phyloP scores from a whole-genome alignment of 1,139 yeast species.

The Geotrichum armillariae region DNA sequence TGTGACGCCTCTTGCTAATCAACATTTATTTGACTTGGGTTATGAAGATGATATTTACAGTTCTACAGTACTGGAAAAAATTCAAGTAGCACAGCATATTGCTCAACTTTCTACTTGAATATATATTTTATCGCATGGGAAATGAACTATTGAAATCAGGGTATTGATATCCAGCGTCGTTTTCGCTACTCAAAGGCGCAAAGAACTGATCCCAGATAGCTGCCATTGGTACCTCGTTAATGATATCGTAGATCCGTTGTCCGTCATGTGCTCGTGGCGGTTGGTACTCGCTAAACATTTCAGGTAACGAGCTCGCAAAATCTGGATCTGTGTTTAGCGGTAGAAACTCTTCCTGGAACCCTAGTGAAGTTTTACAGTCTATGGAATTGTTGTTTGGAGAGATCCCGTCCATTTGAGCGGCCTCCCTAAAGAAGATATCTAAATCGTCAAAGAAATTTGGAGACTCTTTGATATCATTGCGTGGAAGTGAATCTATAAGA shows the following conservation, averaged over 20 bases:
- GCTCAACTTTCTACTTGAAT: constrained; percentile 4
- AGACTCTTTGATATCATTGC: background rate
- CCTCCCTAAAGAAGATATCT: constrained; percentile 33
- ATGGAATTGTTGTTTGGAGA: constrained; percentile 26
- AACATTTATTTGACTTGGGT: constrained; percentile 12
- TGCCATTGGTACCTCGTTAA: constrained; percentile 65
- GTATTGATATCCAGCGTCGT: too few species aligned
- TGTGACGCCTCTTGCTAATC: constrained; percentile 4
- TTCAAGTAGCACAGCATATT: constrained; percentile 13
- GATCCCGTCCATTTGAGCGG: constrained; percentile 30
- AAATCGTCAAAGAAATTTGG: constrained; percentile 21
- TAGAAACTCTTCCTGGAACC: background rate
- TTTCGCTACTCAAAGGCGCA: constrained; percentile 14
- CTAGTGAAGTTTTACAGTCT: constrained; percentile 12
- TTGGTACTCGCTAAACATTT: background rate
- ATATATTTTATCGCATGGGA: too few species aligned
- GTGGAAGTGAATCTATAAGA: constrained; percentile 3
- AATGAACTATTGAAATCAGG: background rate
- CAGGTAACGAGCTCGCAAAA: too few species aligned
- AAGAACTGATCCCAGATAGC: constrained; percentile 79
- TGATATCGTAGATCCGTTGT: constrained; percentile 57
- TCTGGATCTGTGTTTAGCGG: background rate
- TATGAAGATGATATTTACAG: constrained; percentile 22
- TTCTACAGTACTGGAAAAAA: constrained; percentile 12
- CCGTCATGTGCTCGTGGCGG: constrained; percentile 44